These are phyloP conservation scores for Cucumis melo DNA, from an alignment of 306 rosid species.

Conservation along the genomic window DNA sequence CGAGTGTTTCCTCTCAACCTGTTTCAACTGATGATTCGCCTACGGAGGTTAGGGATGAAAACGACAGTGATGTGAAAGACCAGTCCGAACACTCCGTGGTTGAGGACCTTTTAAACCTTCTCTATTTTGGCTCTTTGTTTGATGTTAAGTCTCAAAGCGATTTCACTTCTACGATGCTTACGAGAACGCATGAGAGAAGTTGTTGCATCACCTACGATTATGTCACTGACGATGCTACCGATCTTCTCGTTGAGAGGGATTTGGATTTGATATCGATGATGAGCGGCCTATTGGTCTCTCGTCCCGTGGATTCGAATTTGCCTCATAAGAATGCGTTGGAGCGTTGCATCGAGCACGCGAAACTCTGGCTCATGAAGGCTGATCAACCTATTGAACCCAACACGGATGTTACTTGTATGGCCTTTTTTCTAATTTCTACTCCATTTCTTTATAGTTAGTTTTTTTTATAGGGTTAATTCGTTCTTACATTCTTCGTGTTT, in stretches of 20 bases:
- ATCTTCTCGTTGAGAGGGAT: constrained; percentile 80
- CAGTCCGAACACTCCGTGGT: constrained; percentile 17
- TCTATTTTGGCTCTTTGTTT: constrained; percentile 78
- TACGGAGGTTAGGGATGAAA: not conserved
- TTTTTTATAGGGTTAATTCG: not conserved
- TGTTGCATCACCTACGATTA: constrained; percentile 93
- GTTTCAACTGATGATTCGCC: constrained; percentile 2
- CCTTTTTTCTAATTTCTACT: not conserved
- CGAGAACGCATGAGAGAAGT: constrained; percentile 78
- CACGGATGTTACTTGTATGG: constrained; percentile 56
- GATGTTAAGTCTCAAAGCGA: constrained; percentile 83
- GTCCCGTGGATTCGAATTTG: constrained; percentile 70
- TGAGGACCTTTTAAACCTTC: constrained; percentile 68
- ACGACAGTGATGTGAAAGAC: not conserved
- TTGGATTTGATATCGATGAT: constrained; percentile 58
- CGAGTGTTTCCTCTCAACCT: constrained; percentile 12
- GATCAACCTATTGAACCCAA: constrained; percentile 53
- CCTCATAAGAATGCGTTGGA: constrained; percentile 74
- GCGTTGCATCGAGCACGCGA: constrained; percentile 82
- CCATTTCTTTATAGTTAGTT: not conserved
- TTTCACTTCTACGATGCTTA: constrained; percentile 70
- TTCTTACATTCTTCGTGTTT: not conserved
- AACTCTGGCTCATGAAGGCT: constrained; percentile 58
- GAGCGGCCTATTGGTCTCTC: constrained; percentile 53
- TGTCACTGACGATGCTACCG: constrained; percentile 91